Evolutionary conservation across 192 early-diverging fungal species (phyloP), one percentile per base, ranked within the genome.

Genomic region (Entomortierella parvispora): DNA sequence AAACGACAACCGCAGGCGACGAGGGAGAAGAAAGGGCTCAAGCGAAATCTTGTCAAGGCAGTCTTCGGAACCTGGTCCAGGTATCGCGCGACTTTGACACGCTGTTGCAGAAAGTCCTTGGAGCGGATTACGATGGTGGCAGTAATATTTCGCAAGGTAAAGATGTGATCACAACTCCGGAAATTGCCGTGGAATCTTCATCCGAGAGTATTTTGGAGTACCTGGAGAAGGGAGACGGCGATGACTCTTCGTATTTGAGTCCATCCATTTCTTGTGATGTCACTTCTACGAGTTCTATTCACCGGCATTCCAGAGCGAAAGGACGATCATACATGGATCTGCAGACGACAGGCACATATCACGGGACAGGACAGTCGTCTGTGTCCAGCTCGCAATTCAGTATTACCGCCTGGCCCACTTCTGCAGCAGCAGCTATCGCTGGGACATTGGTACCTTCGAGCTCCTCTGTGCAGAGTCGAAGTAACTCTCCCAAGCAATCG

Each of bases 231-330:
- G 62, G 51, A 0, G 52, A 65, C 7, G 51, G 44, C 2, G 58
- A 59, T 9, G 58, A 65, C n/a, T 45, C 50, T 18, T 28, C 42
- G 2, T 65, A 31, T 15, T 11, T 29, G 23, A 29, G 40, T 22
- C 62, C 62, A 1, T 65, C 51, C 10, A 65, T 54, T 29, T 54
- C 42, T 2, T 20, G 48, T 1, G 47, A 48, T n/a, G 23, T 53
- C 25, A 64, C 62, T 37, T 64, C 49, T 3, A 42, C 62, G 14
- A 64, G 62, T 4, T 64, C 62, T 12, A 64, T 64, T 17, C 62
- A 42, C 33, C 15, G 49, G 49, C 20, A 59, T 22, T 46, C 43
- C 12, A 45, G 26, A 1, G 34, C 25, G n/a, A 28, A 20, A n/a
- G 34, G 23, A 50, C 61, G 12, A 11, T 23, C 18, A 7, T 51